Conservation (phyloP, 169 alveolate genomes). For the Cryptosporidium viatorum region DNA sequence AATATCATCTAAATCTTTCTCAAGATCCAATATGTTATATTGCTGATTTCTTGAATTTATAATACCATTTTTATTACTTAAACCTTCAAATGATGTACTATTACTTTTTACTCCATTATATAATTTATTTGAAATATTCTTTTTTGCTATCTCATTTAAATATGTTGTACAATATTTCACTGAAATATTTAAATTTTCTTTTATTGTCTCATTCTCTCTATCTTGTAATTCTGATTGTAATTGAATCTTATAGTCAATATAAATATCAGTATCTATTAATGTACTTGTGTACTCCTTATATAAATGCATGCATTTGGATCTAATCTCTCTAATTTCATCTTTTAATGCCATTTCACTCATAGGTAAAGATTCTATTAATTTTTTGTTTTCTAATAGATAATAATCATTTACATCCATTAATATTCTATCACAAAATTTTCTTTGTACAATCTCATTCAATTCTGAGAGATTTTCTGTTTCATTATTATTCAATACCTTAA, state of each 20-base stretch:
- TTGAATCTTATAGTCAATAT: slow-evolving; percentile 54
- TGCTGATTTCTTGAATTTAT: neutral
- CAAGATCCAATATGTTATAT: slow-evolving; percentile 39
- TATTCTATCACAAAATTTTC: slow-evolving; percentile 40
- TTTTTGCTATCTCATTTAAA: slow-evolving; percentile 54
- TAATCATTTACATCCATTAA: slow-evolving; percentile 28
- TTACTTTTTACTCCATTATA: slow-evolving; percentile 4
- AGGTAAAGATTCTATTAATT: slow-evolving; percentile 17
- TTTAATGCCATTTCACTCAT: slow-evolving; percentile 14
- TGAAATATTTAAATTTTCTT: slow-evolving; percentile 23
- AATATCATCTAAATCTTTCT: slow-evolving; percentile 54
- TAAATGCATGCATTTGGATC: slow-evolving; percentile 59
- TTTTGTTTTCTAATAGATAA: slow-evolving; percentile 8
- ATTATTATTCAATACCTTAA: slow-evolving; percentile 20
- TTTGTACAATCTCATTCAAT: slow-evolving; percentile 47
- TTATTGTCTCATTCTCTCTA: slow-evolving; percentile 20
- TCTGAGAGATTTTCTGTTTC: slow-evolving; percentile 15
- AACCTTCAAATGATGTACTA: slow-evolving; percentile 13
- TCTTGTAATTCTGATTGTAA: slow-evolving; percentile 7
- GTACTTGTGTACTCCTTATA: slow-evolving; percentile 72
- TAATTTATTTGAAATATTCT: slow-evolving; percentile 16
- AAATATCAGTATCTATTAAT: slow-evolving; percentile 69
- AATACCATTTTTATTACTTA: neutral
- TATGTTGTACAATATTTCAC: slow-evolving; percentile 50
- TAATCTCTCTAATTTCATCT: slow-evolving; percentile 12